These are phyloP conservation scores for Triticum dicoccoides DNA, from an alignment of 176 grass and related monocot genomes.

Conservation along the genomic window DNA sequence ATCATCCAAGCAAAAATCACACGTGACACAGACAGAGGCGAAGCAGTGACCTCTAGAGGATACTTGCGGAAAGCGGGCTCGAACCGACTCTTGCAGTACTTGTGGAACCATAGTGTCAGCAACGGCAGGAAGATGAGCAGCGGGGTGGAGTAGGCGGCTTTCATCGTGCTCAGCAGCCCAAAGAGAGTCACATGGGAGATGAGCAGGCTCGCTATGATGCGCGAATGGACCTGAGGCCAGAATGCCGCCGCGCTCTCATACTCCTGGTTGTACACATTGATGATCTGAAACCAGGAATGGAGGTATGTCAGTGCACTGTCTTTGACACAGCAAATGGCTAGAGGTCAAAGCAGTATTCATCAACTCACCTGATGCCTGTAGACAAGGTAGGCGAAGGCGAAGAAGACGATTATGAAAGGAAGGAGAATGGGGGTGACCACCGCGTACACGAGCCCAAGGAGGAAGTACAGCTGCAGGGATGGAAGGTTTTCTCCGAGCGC, in stretches of 20 bases:
- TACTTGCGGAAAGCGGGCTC: constrained; percentile 92
- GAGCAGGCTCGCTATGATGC: constrained; percentile 84
- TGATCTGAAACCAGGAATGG: constrained; percentile 58
- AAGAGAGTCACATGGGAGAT: constrained; percentile 79
- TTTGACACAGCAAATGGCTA: background rate
- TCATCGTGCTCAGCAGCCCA: constrained; percentile 81
- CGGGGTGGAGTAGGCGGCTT: constrained; percentile 85
- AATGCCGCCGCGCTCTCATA: constrained; percentile 90
- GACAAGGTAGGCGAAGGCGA: constrained; percentile 82
- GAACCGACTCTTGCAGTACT: constrained; percentile 92
- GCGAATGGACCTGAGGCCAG: constrained; percentile 87
- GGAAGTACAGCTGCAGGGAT: constrained; percentile 85
- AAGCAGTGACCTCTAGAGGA: constrained; percentile 61
- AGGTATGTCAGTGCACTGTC: background rate
- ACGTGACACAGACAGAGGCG: background rate
- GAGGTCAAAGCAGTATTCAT: constrained; percentile 8
- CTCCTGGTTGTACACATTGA: constrained; percentile 97
- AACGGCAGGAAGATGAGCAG: constrained; percentile 75
- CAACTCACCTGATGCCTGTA: constrained; percentile 85
- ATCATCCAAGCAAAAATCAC: background rate
- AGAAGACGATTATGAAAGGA: constrained; percentile 93
- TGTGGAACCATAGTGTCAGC: constrained; percentile 89
- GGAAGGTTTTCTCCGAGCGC: constrained; percentile 82
- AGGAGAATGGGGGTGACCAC: constrained; percentile 83
- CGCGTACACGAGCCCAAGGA: constrained; percentile 89